Percentiles rank a stretch among this genome's conserved stretches.
These are phyloP conservation scores for Fusarium floridanum DNA, from an alignment of 2,329 filamentous ascomycete species.

Conservation along the genomic window DNA sequence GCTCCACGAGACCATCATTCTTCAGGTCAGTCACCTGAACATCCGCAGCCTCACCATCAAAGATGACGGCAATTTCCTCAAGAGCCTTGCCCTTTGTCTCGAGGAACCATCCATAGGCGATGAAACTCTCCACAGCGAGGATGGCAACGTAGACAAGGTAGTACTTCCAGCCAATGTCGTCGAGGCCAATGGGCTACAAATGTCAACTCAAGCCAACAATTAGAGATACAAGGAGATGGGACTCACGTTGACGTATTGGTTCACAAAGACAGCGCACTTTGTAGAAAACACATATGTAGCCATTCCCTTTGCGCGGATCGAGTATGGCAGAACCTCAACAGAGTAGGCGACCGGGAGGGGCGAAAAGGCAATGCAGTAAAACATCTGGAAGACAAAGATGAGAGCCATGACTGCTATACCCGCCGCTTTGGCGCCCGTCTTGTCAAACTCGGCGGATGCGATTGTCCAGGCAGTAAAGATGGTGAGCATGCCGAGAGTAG, in stretches of 20 bases:
- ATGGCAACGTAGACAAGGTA: conserved; percentile 69
- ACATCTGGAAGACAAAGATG: conserved; percentile 56
- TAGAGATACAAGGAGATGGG: neutral
- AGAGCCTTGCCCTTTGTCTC: conserved; percentile 63
- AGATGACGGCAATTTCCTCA: conserved; percentile 70
- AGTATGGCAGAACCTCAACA: conserved; percentile 66
- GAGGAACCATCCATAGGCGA: conserved; percentile 58
- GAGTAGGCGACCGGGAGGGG: conserved; percentile 64
- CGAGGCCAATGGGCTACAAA: conserved; percentile 62
- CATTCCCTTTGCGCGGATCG: conserved; percentile 65
- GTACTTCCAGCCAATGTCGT: conserved; percentile 64
- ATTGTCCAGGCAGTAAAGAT: conserved; percentile 54
- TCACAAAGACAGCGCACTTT: conserved; percentile 48
- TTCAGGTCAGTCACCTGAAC: neutral
- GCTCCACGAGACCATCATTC: conserved; percentile 6
- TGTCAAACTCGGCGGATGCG: conserved; percentile 49
- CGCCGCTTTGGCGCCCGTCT: conserved; percentile 46
- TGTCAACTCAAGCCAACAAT: neutral
- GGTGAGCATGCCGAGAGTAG: conserved; percentile 45
- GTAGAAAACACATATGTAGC: conserved; percentile 46
- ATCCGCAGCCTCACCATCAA: conserved; percentile 45
- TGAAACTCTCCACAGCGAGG: conserved; percentile 61
- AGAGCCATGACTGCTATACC: conserved; percentile 51
- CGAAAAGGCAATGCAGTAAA: conserved; percentile 68
- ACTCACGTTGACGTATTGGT: conserved; percentile 56